A percentile compares a stretch with the other conserved stretches of the same genome.
These are phyloP conservation scores for Coemansia guatemalensis DNA, from an alignment of 192 early-diverging fungal species.

Conservation along the genomic window DNA sequence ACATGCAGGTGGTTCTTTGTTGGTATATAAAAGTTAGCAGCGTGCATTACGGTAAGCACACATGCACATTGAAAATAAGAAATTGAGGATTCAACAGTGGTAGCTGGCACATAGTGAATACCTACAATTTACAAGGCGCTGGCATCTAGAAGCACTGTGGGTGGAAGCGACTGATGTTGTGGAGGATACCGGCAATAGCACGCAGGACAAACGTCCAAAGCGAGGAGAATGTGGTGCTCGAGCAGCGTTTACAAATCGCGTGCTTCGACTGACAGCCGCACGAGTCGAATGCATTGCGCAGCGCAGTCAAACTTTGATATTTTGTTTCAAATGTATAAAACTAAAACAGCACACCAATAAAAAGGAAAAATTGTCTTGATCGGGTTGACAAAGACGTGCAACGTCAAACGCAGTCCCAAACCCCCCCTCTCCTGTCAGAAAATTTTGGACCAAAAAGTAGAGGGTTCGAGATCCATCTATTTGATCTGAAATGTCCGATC, in stretches of 20 bases:
- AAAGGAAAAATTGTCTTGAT: background rate
- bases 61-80: too few relatives aligned
- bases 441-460: too few relatives aligned
- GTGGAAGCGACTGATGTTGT: background rate
- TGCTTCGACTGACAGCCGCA: constrained; percentile 1
- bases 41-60: constrained; percentile 6
- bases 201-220: background rate
- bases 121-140: constrained; percentile 1
- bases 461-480: too few relatives aligned
- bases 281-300: constrained; percentile 13
- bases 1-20: too few relatives aligned
- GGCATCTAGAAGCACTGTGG: background rate
- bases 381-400: background rate
- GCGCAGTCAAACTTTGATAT: background rate
- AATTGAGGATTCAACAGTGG: too few relatives aligned
- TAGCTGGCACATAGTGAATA: background rate
- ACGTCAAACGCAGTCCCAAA: too few relatives aligned
- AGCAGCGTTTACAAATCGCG: constrained; percentile 5
- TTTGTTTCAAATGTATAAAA: background rate
- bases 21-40: too few relatives aligned
- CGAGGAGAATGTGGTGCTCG: background rate
- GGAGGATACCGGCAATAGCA: background rate
- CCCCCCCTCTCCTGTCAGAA: too few relatives aligned
- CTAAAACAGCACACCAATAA: background rate
- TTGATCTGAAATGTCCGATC: too few relatives aligned